phyloP scores from a whole-genome alignment of 2,329 filamentous ascomycete genomes.

The Grosmannia clavigera region DNA sequence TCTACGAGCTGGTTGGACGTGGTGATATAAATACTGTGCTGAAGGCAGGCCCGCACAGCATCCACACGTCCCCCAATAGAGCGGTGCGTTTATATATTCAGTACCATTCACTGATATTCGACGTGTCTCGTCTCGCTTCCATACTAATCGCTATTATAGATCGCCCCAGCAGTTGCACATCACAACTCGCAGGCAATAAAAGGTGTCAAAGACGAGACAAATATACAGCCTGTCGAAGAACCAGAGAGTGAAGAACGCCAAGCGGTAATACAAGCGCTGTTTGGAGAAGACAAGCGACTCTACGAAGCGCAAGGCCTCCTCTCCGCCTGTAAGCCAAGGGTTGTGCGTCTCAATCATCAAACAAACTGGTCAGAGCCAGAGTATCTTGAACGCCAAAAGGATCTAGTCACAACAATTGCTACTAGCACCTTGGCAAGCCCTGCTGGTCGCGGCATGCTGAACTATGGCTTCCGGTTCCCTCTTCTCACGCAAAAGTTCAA shows the following conservation, averaged over 20 bases:
- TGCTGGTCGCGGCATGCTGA: conserved; percentile 73
- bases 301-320: conserved; percentile 75
- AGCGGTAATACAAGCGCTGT: conserved; percentile 72
- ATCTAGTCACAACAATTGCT: conserved; percentile 75
- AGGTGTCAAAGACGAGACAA: conserved; percentile 47
- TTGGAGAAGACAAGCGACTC: conserved; percentile 80
- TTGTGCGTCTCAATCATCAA: conserved; percentile 64
- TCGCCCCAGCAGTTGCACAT: background rate
- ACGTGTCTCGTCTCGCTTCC: background rate
- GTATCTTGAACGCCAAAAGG: conserved; percentile 84
- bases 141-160: background rate
- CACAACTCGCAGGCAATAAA: conserved; percentile 34
- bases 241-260: conserved; percentile 75
- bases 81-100: background rate
- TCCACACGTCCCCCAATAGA: background rate
- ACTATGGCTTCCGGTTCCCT: conserved; percentile 77
- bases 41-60: conserved; percentile 29
- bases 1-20: conserved; percentile 67
- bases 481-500: conserved; percentile 86
- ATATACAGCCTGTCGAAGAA: conserved; percentile 54
- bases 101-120: background rate
- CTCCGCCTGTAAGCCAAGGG: conserved; percentile 70
- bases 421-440: conserved; percentile 81
- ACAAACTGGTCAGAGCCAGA: conserved; percentile 75
- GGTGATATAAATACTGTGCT: conserved; percentile 66